Conservation (phyloP, 176 grass and related monocot species). For the Aegilops tauschii region DNA sequence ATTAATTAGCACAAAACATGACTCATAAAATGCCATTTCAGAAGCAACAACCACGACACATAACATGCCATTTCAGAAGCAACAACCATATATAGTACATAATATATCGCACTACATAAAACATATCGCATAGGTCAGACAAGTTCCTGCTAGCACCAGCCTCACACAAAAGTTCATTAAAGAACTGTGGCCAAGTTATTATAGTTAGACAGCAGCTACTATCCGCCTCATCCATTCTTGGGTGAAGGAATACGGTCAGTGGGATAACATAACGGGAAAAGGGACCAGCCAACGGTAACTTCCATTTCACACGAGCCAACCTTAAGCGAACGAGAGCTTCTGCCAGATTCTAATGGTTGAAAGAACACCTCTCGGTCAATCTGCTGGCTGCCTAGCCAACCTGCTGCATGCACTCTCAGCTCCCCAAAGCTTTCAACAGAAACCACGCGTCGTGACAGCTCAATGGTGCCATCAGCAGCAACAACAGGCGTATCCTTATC, state of each 20-base stretch:
- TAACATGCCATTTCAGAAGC: no score
- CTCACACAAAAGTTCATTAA: no score
- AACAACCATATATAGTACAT: no score
- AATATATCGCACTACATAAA: no score
- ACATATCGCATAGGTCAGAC: no score
- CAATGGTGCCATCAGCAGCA: neutral
- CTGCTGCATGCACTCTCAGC: neutral
- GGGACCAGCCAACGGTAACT: neutral
- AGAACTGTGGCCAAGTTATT: no score
- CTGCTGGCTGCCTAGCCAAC: neutral
- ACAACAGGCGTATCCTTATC: neutral
- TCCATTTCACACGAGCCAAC: constrained; percentile 1
- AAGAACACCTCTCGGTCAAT: neutral
- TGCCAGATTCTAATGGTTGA: neutral
- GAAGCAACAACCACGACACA: no score
- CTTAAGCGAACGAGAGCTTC: neutral
- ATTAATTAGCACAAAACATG: no score
- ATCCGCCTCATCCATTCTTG: no score
- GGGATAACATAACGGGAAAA: neutral
- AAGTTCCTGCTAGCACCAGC: no score
- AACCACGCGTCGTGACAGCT: neutral
- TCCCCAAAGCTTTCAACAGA: neutral
- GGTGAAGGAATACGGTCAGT: neutral
- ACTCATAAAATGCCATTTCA: no score
- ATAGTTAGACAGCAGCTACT: no score